Evolutionary conservation across 371 early-diverging fungal species (phyloP).

Genomic region (Sporodiniella umbellata): DNA sequence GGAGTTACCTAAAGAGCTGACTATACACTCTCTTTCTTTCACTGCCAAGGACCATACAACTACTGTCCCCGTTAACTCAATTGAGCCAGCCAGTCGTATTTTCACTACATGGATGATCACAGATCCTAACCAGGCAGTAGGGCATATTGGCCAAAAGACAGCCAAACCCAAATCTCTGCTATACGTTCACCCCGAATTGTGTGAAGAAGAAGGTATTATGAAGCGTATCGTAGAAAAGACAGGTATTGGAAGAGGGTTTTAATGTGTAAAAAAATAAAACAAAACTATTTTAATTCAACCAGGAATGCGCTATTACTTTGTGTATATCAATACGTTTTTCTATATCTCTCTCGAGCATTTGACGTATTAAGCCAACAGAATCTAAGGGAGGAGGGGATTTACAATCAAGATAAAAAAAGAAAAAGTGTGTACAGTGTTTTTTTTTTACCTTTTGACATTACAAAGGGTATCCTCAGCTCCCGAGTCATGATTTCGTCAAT

Average conservation of each 20-base stretch:
- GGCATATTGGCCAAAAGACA: constrained; percentile 32
- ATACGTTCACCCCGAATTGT: constrained; percentile 56
- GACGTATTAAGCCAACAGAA: constrained; percentile 51
- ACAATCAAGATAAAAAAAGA: background rate
- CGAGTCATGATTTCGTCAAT: constrained; percentile 71
- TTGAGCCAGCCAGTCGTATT: constrained; percentile 56
- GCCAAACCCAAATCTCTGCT: constrained; percentile 49
- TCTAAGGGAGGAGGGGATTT: constrained; percentile 17
- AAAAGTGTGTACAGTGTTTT: background rate
- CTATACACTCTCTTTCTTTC: constrained; percentile 31
- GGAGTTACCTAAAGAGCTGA: constrained; percentile 22
- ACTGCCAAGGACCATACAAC: constrained; percentile 46
- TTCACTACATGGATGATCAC: constrained; percentile 52
- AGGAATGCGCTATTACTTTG: constrained; percentile 52
- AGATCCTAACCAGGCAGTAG: constrained; percentile 33
- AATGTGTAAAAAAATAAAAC: constrained; percentile 6
- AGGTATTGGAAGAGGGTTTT: constrained; percentile 46
- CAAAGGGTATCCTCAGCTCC: constrained; percentile 64
- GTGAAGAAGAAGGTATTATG: constrained; percentile 41
- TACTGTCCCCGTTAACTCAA: constrained; percentile 46
- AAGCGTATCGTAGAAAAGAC: constrained; percentile 38
- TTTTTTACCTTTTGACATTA: constrained; percentile 56
- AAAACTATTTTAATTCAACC: constrained; percentile 33
- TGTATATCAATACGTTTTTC: constrained; percentile 52
- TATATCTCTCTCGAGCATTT: constrained; percentile 55